Evolutionary conservation across 495 filamentous ascomycete genomes (phyloP).

Genomic region (Friedmanniomyces endolithicus): DNA sequence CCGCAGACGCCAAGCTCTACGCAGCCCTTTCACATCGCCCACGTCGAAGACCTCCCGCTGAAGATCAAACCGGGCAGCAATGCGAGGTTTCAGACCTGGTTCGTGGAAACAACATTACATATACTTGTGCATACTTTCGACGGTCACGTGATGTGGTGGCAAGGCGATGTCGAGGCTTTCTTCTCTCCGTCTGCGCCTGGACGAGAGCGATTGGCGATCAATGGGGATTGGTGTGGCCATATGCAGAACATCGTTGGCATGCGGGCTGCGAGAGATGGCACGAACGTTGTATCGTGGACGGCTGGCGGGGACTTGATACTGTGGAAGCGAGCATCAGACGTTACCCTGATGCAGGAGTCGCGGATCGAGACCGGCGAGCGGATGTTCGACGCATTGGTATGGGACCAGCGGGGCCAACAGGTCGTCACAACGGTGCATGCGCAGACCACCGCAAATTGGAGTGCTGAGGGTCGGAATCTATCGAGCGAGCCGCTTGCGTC

Average conservation of each 20-base stretch:
- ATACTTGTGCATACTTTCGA: slow-evolving; percentile 82
- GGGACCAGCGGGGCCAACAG: no score
- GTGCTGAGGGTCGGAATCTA: no score
- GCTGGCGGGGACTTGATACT: background rate
- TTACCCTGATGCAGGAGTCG: background rate
- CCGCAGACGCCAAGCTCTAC: slow-evolving; percentile 36
- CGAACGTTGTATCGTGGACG: background rate
- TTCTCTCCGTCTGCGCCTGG: slow-evolving; percentile 38
- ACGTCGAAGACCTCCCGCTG: slow-evolving; percentile 59
- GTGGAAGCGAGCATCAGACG: background rate
- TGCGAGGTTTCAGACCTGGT: slow-evolving; percentile 14
- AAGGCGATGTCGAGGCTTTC: slow-evolving; percentile 63
- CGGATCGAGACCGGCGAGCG: background rate
- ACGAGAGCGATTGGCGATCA: background rate
- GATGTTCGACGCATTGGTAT: no score
- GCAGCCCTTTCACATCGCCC: slow-evolving; percentile 78
- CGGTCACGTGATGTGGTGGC: slow-evolving; percentile 58
- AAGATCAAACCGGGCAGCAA: slow-evolving; percentile 38
- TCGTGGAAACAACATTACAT: slow-evolving; percentile 2
- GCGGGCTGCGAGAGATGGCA: background rate
- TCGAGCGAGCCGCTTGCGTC: no score
- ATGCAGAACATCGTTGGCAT: background rate
- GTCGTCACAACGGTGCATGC: no score
- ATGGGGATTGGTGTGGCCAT: slow-evolving; percentile 11
- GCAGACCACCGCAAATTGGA: no score